Evolutionary conservation across 139 green algal genomes (phyloP).

Genomic region (Spirogloea muscicola): DNA sequence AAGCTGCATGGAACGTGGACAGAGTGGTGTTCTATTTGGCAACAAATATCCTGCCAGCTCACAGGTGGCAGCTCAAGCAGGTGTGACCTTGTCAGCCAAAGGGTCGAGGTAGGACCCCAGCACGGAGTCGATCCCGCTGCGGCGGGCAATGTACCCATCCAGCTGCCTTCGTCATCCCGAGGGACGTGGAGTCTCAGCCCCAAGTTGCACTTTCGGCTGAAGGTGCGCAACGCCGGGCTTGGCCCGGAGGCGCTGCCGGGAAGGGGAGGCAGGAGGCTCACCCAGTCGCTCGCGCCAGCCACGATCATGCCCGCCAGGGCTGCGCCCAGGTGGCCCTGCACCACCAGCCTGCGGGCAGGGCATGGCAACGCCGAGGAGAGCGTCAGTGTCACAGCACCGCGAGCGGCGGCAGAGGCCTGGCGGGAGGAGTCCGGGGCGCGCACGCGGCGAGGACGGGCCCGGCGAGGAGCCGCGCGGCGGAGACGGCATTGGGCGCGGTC

Average conservation of each 20-base stretch:
- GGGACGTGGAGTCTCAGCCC: no score
- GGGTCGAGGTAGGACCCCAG: constrained; percentile 50
- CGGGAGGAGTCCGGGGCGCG: no score
- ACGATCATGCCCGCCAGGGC: background rate
- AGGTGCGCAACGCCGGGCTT: no score
- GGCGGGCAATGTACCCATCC: constrained; percentile 42
- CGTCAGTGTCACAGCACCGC: no score
- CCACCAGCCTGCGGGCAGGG: constrained; percentile 1
- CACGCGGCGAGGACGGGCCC: no score
- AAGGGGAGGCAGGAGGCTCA: no score
- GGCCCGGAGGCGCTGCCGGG: no score
- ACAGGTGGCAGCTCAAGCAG: background rate
- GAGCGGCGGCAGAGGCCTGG: no score
- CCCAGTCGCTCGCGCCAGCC: constrained; percentile 7
- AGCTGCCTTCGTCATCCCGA: constrained; percentile 22
- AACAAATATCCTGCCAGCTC: background rate
- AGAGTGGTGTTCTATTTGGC: background rate
- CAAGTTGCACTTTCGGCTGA: no score
- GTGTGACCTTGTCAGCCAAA: constrained; percentile 41
- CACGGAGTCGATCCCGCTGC: constrained; percentile 13
- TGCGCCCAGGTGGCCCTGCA: constrained; percentile 13
- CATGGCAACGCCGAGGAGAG: no score
- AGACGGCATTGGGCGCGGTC: no score
- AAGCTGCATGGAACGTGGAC: background rate
- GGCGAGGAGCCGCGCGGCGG: no score